Conservation (phyloP, 2,329 filamentous ascomycete genomes). For the Calonectria fujianensis region DNA sequence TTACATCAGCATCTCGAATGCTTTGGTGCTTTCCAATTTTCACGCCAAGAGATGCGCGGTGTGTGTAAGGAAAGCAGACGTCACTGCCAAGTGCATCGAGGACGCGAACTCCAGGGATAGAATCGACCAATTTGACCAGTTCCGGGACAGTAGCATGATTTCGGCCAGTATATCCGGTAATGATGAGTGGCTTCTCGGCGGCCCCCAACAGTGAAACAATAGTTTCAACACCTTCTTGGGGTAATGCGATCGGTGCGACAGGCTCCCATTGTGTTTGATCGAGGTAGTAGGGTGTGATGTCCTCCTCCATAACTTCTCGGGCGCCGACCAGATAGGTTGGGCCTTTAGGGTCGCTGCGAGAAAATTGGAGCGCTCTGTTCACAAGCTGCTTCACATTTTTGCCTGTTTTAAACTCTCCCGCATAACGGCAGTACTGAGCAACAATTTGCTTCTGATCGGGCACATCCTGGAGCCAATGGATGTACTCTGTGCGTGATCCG, state of each 20-base stretch:
- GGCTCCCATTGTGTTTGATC: conserved; percentile 82
- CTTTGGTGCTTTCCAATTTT: conserved; percentile 83
- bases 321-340: conserved; percentile 87
- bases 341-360: conserved; percentile 83
- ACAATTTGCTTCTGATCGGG: conserved; percentile 88
- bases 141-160: conserved; percentile 56
- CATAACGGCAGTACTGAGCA: conserved; percentile 88
- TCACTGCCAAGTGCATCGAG: conserved; percentile 85
- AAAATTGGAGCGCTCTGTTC: conserved; percentile 87
- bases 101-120: conserved; percentile 79
- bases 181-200: conserved; percentile 36
- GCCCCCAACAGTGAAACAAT: conserved; percentile 32
- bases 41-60: conserved; percentile 80
- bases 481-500: conserved; percentile 85
- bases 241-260: conserved; percentile 77
- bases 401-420: conserved; percentile 87
- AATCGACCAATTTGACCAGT: conserved; percentile 79
- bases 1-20: conserved; percentile 86
- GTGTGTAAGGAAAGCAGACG: conserved; percentile 84
- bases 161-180: conserved; percentile 38
- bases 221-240: conserved; percentile 59
- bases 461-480: conserved; percentile 89
- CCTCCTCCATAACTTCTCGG: conserved; percentile 89
- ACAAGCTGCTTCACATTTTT: conserved; percentile 92
- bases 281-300: conserved; percentile 82